Base-by-base conservation (phyloP, 176 grass and related monocot species). In the Panicum miliaceum region DNA sequence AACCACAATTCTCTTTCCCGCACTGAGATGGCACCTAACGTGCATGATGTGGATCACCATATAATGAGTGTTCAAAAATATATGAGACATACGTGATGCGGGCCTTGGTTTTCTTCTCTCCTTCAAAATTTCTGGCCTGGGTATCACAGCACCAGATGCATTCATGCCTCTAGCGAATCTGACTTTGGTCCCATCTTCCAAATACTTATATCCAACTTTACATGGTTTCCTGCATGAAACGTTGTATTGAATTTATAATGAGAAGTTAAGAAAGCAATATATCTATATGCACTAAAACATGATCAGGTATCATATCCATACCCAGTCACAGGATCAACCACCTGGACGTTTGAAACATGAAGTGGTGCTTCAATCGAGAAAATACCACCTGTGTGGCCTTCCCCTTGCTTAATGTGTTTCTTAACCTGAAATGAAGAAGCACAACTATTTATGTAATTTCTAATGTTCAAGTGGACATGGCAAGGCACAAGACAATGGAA, bases 331-430 rank as follows among this genome's bases (percentile, higher is more conserved):
- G 92, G 92, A 19, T 98, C 92, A 75, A 98, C 56, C 84, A 95
- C 95, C 89, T 95, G 92, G 51, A 95, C 91, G 84, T 98, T 98
- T 38, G 95, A 98, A 82, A 98, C 95, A 93, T 98, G 95, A 95
- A 98, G 95, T 45, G 95, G 95, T 68, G 95, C 92, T 90, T 98
- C 92, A 73, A 98, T 95, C 22, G 92, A 94, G 85, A 98, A 98
- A 62, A 98, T 98, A n/a, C 95, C 92, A 60, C 95, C 92, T 63
- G 77, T 84, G 75, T 98, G 92, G 20, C 95, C 95, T 73, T 95
- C 92, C 36, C 95, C 95, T 73, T 98, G 92, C 76, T 98, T 95
- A 78, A 95, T 98, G 83, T 98, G 95, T 27, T 98, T 98, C 75
- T 98, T 98, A 52, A 98, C 95, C 95, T 97, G 82, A 75, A 93